phyloP scores from a whole-genome alignment of 2,329 filamentous ascomycete genomes.

The Penicillium sp. region DNA sequence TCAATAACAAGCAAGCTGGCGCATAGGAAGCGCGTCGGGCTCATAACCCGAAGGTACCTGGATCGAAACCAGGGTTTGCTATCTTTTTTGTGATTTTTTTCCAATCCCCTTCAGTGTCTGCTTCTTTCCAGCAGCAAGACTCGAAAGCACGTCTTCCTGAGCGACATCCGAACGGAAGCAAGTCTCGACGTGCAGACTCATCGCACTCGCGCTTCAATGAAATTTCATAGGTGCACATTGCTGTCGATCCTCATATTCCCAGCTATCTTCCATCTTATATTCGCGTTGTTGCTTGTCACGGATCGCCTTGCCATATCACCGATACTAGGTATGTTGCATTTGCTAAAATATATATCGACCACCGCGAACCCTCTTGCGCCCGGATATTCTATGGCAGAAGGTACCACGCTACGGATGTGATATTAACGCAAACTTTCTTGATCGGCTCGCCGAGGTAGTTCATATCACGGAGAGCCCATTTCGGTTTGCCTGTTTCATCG shows the following conservation, averaged over 20 bases:
- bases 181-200: not conserved
- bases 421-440: not conserved
- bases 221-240: not conserved
- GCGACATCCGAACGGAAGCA: not conserved
- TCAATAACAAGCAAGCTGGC: not conserved
- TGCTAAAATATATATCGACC: no score
- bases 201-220: not conserved
- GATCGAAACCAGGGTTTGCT: conserved; percentile 8
- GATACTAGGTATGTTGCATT: no score
- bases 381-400: no score
- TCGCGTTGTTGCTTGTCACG: no score
- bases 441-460: not conserved
- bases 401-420: no score
- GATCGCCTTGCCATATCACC: no score
- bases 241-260: no score
- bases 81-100: conserved; percentile 1
- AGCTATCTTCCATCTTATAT: no score
- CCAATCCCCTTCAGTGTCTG: not conserved
- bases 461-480: not conserved
- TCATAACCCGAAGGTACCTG: conserved; percentile 8
- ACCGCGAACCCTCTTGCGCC: no score
- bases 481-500: not conserved
- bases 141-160: not conserved
- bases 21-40: conserved; percentile 8
- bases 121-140: not conserved